phyloP scores from a whole-genome alignment of 306 rosid species.

The Ziziphus jujuba region DNA sequence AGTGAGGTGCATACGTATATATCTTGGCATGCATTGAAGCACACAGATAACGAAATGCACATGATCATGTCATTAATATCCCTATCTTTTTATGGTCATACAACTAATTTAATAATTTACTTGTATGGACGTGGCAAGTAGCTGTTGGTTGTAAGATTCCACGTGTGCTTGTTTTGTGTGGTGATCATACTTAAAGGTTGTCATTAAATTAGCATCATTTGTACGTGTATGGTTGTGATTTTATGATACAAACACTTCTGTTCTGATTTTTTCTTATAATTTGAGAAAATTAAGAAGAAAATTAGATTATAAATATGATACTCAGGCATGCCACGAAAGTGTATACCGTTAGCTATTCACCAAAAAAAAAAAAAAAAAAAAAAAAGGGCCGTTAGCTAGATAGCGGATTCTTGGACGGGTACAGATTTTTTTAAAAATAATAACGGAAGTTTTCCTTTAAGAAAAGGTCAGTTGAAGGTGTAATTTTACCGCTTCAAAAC shows the following conservation, averaged over 20 bases:
- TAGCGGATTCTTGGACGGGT: slow-evolving; percentile 32
- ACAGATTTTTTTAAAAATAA: slow-evolving; percentile 16
- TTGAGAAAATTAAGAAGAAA: slow-evolving; percentile 12
- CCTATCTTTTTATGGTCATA: slow-evolving; percentile 1
- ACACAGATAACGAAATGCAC: not conserved
- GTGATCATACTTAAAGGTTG: not conserved
- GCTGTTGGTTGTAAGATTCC: not conserved
- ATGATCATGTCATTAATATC: not conserved
- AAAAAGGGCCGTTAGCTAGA: slow-evolving; percentile 5
- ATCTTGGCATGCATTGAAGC: slow-evolving; percentile 2
- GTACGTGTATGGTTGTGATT: slow-evolving; percentile 50
- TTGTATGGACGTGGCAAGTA: slow-evolving; percentile 10
- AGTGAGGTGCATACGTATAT: too few relatives aligned
- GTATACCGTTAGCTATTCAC: too few relatives aligned
- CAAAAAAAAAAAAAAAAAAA: too few relatives aligned
- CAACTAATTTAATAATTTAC: not conserved
- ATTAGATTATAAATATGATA: not conserved
- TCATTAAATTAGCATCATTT: not conserved
- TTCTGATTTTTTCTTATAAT: not conserved
- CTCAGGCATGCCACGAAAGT: too few relatives aligned
- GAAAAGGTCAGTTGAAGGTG: slow-evolving; percentile 29
- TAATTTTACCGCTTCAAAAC: slow-evolving; percentile 10
- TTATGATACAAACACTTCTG: slow-evolving; percentile 16
- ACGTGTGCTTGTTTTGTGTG: not conserved
- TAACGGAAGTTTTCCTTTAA: slow-evolving; percentile 7